Percentiles rank a stretch among this genome's conserved stretches.
These are phyloP conservation scores for Lactarius psammicola DNA, from an alignment of 768 basidiomycete species.

Conservation along the genomic window DNA sequence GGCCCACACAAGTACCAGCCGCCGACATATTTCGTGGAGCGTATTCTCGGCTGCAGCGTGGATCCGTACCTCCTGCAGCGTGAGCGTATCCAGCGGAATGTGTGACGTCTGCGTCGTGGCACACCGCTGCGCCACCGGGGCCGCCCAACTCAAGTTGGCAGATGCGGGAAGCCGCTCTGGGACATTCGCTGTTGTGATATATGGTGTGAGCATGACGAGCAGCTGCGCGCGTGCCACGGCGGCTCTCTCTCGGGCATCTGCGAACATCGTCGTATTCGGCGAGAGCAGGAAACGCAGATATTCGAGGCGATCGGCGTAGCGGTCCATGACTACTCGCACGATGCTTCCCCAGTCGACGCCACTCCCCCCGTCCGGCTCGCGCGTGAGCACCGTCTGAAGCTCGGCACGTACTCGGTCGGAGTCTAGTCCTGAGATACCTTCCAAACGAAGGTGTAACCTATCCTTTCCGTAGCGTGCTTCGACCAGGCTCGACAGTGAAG, in stretches of 20 bases:
- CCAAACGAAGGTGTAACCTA: slow-evolving; percentile 39
- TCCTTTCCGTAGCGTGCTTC: slow-evolving; percentile 34
- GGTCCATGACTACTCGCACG: slow-evolving; percentile 40
- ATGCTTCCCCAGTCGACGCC: slow-evolving; percentile 46
- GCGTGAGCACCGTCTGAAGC: slow-evolving; percentile 34
- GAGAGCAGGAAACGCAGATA: slow-evolving; percentile 39
- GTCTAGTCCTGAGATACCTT: slow-evolving; percentile 37
- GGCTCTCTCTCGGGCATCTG: slow-evolving; percentile 11
- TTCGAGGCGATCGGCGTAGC: slow-evolving; percentile 45
- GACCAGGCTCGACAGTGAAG: slow-evolving; percentile 39
- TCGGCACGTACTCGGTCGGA: slow-evolving; percentile 5
- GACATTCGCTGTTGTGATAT: slow-evolving; percentile 29
- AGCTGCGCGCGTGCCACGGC: slow-evolving; percentile 15
- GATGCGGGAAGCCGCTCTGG: slow-evolving; percentile 3
- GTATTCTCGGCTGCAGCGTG: slow-evolving; percentile 19
- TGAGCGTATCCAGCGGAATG: slow-evolving; percentile 15
- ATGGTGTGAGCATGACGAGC: slow-evolving; percentile 34
- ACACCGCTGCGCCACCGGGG: slow-evolving; percentile 25
- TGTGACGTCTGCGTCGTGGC: slow-evolving; percentile 17
- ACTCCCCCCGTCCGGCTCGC: slow-evolving; percentile 30
- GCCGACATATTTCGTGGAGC: slow-evolving; percentile 25
- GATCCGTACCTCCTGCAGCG: slow-evolving; percentile 25
- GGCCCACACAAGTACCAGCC: slow-evolving; percentile 23
- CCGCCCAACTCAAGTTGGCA: slow-evolving; percentile 22
- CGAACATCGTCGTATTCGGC: slow-evolving; percentile 25